Evolutionary conservation across 2,329 filamentous ascomycete genomes (phyloP).

Genomic region (Zasmidium citrigriseum): DNA sequence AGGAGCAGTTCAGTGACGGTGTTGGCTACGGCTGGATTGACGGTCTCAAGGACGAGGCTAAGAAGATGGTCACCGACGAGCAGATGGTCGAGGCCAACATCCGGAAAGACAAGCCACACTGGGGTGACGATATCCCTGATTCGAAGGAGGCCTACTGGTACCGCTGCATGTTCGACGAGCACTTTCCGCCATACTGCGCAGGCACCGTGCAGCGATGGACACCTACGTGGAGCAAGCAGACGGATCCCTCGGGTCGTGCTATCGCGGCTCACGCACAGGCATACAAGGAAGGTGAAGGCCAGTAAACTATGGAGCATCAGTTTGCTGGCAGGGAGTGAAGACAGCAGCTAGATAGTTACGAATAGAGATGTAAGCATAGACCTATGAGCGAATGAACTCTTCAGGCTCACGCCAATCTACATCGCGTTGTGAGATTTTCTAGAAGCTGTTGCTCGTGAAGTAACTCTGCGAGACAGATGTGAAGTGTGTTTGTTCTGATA

Average conservation of each 20-base stretch:
- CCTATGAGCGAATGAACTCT: too few relatives aligned
- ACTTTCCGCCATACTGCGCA: slow-evolving; percentile 90
- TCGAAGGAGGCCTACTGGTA: slow-evolving; percentile 99
- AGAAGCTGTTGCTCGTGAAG: too few relatives aligned
- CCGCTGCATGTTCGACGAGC: slow-evolving; percentile 96
- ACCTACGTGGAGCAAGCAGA: slow-evolving; percentile 95
- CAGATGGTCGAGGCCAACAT: slow-evolving; percentile 64
- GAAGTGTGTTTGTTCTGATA: too few relatives aligned
- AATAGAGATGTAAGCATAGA: too few relatives aligned
- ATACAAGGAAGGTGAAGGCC: slow-evolving; percentile 29
- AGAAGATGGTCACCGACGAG: slow-evolving; percentile 87
- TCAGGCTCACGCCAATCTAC: too few relatives aligned
- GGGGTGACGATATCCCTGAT: slow-evolving; percentile 89
- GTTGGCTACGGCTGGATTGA: slow-evolving; percentile 99
- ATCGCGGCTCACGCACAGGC: slow-evolving; percentile 37
- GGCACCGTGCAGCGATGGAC: slow-evolving; percentile 95
- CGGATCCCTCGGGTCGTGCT: slow-evolving; percentile 82
- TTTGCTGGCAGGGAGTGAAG: too few relatives aligned
- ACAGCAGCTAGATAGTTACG: too few relatives aligned
- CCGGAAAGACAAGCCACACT: slow-evolving; percentile 94
- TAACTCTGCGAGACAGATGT: too few relatives aligned
- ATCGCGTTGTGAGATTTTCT: too few relatives aligned
- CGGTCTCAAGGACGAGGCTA: slow-evolving; percentile 90
- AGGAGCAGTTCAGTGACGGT: slow-evolving; percentile 98
- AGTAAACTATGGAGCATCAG: not conserved